Base-by-base conservation (phyloP, 306 rosid genomes). In the Vigna trinervia region DNA sequence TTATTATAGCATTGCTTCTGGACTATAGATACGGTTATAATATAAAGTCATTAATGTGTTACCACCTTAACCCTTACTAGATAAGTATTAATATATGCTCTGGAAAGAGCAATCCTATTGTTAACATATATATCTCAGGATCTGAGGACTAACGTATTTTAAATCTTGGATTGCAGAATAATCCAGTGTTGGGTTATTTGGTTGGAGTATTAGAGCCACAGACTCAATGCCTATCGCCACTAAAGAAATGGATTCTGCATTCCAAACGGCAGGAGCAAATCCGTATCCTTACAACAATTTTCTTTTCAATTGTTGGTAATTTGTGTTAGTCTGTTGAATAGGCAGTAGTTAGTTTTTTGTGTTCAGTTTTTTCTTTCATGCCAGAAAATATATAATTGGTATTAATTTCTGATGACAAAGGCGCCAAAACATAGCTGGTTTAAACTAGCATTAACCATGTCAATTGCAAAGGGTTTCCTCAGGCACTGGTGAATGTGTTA, bases 261-360 rank as follows among this genome's bases (percentile, higher is more conserved):
- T 94, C 81, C 93, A 80, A 83, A 87, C 86, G 19, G 96, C 95
- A 22, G 98, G 97, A 85, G 76, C 91, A 61, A 87, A 85, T 65
- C 69, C 90, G 97, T 94, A 94, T 94, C 98, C 98, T 90, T 77
- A 56, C n/a, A n/a, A 56, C 23, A 26, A 50, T 53, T 80, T 82
- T 70, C 45, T 74, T 70, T 80, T 57, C 53, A 70, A 53, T 70
- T 59, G 51, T 9, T 57, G 39, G 17, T 66, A 50, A 13, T 54
- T 65, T 71, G 69, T 43, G 62, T 46, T 54, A 5, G 8, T 30
- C 64, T 70, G 36, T 74, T 59, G 68, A 45, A 45, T 46, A 53
- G 34, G 63, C 1, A 15, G 1, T 70, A 47, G 48, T 5, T 45
- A 45, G 54, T 17, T 46, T 17, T 46, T 45, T 1, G 0, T 6